phyloP scores from a whole-genome alignment of 2,329 filamentous ascomycete genomes.

The Neofusicoccum cordaticola region DNA sequence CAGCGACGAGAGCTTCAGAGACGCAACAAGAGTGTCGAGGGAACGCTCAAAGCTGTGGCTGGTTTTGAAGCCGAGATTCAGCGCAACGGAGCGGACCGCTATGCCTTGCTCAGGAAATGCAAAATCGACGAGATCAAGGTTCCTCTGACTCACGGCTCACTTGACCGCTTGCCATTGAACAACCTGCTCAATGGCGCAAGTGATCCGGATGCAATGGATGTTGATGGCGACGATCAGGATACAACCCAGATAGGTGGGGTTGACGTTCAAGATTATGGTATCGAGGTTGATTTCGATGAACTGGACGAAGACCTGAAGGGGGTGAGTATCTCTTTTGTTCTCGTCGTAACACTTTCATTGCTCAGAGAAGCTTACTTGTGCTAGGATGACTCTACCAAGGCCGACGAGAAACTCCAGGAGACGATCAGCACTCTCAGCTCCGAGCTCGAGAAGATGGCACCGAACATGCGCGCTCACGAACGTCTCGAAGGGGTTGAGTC shows the following conservation, averaged over 20 bases:
- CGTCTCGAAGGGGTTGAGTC: conserved; percentile 82
- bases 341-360: not conserved
- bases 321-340: conserved; percentile 15
- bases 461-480: conserved; percentile 94
- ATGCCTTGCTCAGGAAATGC: conserved; percentile 80
- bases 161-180: conserved; percentile 85
- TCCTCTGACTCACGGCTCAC: conserved; percentile 71
- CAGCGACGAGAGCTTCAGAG: conserved; percentile 79
- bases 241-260: conserved; percentile 50
- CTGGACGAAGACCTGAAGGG: conserved; percentile 80
- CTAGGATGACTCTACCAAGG: conserved; percentile 65
- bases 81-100: conserved; percentile 78
- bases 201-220: conserved; percentile 87
- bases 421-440: conserved; percentile 70
- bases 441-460: conserved; percentile 90
- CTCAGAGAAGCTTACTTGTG: conserved; percentile 23
- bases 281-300: conserved; percentile 79
- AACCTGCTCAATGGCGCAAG: conserved; percentile 61
- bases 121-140: conserved; percentile 91
- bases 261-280: conserved; percentile 83
- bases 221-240: conserved; percentile 69
- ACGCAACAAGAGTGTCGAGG: conserved; percentile 79
- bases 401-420: conserved; percentile 75
- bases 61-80: conserved; percentile 82
- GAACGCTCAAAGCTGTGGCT: conserved; percentile 69